A percentile compares a stretch with the other conserved stretches of the same genome.
Evolutionary conservation across 2,329 filamentous ascomycete species (phyloP).

Genomic region (Capronia epimyces): DNA sequence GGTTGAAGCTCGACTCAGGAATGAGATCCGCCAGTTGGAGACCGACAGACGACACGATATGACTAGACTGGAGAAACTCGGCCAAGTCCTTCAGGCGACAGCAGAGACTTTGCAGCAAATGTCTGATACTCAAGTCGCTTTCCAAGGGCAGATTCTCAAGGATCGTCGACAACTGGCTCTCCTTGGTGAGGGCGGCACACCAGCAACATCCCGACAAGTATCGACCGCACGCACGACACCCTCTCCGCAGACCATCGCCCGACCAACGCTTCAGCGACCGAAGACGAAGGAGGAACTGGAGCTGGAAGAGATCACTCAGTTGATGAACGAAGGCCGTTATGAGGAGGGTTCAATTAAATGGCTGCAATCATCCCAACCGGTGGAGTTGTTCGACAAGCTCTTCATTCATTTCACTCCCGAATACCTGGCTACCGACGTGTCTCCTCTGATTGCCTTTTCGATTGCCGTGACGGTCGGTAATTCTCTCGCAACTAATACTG

Average conservation of each 20-base stretch:
- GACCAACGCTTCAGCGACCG: constrained; percentile 15
- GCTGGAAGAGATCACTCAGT: constrained; percentile 37
- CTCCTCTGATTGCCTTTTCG: constrained; percentile 55
- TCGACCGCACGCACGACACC: constrained; percentile 21
- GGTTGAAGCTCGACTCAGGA: constrained; percentile 56
- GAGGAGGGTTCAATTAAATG: constrained; percentile 50
- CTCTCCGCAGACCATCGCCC: constrained; percentile 26
- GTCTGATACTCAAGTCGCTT: constrained; percentile 39
- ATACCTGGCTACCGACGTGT: constrained; percentile 49
- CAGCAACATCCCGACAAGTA: constrained; percentile 28
- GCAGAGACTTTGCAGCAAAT: constrained; percentile 50
- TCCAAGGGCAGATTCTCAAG: constrained; percentile 39
- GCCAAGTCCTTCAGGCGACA: constrained; percentile 47
- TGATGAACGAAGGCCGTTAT: constrained; percentile 38
- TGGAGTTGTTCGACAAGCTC: constrained; percentile 57
- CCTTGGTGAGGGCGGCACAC: constrained; percentile 27
- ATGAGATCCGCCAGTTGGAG: constrained; percentile 50
- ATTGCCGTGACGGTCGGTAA: constrained; percentile 59
- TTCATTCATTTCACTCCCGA: constrained; percentile 54
- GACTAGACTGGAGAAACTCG: constrained; percentile 58
- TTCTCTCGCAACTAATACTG: constrained; percentile 49
- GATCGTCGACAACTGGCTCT: constrained; percentile 24
- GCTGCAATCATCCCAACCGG: constrained; percentile 57
- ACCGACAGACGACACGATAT: constrained; percentile 49
- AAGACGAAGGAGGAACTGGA: constrained; percentile 37